Conservation (phyloP, 169 alveolate genomes). For the Plasmodium coatneyi region DNA sequence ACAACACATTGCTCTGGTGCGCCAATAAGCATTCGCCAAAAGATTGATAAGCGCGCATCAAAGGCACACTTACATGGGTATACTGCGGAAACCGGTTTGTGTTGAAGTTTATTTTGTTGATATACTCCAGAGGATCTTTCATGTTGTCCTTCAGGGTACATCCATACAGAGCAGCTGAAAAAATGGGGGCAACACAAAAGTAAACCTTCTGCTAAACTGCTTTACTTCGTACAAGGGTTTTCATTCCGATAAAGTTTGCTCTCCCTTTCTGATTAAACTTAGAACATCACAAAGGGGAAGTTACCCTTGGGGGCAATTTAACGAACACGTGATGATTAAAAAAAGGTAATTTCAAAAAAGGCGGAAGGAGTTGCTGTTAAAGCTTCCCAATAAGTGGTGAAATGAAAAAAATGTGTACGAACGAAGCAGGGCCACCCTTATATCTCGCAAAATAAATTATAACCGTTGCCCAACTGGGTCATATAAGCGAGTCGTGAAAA, state of each 20-base stretch:
- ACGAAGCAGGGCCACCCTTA: background rate
- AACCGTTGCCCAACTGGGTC: background rate
- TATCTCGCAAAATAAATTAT: background rate
- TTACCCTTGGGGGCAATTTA: background rate
- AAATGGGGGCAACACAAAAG: background rate
- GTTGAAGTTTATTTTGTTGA: slow-evolving; percentile 80
- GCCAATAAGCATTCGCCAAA: background rate
- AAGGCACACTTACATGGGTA: slow-evolving; percentile 77
- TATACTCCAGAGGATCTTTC: slow-evolving; percentile 83
- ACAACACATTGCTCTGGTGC: background rate
- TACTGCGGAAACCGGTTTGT: slow-evolving; percentile 80
- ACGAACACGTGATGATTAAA: background rate
- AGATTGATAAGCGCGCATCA: background rate
- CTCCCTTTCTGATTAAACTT: background rate
- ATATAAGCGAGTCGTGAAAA: background rate
- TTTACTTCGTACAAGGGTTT: background rate
- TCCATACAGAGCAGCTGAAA: background rate
- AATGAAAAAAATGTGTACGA: background rate
- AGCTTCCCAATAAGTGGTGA: background rate
- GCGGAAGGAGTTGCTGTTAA: background rate
- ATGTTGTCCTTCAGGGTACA: slow-evolving; percentile 8
- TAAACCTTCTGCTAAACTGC: background rate
- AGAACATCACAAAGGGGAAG: background rate
- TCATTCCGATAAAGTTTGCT: background rate
- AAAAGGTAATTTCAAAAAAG: background rate